A percentile compares a stretch with the other conserved stretches of the same genome.
Evolutionary conservation across 129 eudicot species (phyloP).

Genomic region (Ambrosia trifida): DNA sequence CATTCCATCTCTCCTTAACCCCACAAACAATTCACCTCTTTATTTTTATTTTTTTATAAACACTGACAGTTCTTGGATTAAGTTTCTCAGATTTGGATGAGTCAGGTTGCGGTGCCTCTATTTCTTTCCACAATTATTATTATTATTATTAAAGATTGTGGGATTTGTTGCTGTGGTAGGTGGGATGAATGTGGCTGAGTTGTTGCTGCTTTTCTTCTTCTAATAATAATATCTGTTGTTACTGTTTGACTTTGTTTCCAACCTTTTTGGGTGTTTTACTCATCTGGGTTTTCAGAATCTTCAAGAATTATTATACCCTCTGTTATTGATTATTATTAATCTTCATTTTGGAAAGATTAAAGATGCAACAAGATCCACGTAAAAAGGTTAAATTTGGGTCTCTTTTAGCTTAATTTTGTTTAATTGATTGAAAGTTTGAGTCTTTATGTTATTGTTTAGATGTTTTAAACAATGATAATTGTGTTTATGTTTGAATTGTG

Average conservation of each 20-base stretch:
- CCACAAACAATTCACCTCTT: not conserved
- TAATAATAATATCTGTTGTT: not conserved
- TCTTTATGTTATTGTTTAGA: not conserved
- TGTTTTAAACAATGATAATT: not conserved
- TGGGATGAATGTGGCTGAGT: constrained; percentile 60
- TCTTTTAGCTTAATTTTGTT: not conserved
- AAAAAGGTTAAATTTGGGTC: constrained; percentile 53
- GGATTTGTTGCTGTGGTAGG: constrained; percentile 39
- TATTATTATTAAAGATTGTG: constrained; percentile 9
- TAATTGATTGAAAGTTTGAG: not conserved
- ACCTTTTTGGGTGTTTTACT: not conserved
- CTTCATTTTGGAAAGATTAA: constrained; percentile 21
- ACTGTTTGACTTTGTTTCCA: not conserved
- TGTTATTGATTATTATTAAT: not conserved
- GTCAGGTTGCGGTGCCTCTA: constrained; percentile 30
- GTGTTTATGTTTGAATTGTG: no score
- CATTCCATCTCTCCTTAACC: constrained; percentile 5
- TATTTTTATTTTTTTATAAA: not conserved
- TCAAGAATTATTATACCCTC: not conserved
- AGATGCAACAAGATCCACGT: constrained; percentile 72
- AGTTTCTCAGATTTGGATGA: constrained; percentile 42
- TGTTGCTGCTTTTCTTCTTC: constrained; percentile 1
- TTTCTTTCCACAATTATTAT: not conserved
- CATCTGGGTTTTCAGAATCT: constrained; percentile 22
- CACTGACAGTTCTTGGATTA: not conserved